Percentiles rank a stretch among this genome's conserved stretches.
Evolutionary conservation across 495 filamentous ascomycete genomes (phyloP).

Genomic region (Usnea hakonensis): DNA sequence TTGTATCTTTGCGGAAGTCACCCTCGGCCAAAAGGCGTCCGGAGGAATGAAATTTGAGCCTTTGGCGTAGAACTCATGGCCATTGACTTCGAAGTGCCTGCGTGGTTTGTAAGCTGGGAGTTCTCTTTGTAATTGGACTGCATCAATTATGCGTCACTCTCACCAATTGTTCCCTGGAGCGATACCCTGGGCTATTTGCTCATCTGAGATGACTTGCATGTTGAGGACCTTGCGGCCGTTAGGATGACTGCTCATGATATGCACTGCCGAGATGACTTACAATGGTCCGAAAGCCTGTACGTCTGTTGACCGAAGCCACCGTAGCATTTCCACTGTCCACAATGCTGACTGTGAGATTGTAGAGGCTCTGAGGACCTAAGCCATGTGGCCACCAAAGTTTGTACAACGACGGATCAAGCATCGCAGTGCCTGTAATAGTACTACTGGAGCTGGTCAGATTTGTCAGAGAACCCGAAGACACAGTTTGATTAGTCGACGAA

Average conservation of each 20-base stretch:
- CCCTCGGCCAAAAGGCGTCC: slow-evolving; percentile 59
- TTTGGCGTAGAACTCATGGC: slow-evolving; percentile 60
- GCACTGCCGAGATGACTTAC: slow-evolving; percentile 14
- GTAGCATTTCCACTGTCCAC: slow-evolving; percentile 30
- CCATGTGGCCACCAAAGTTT: slow-evolving; percentile 60
- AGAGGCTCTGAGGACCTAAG: slow-evolving; percentile 52
- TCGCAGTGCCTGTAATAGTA: slow-evolving; percentile 44
- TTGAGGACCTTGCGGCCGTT: slow-evolving; percentile 41
- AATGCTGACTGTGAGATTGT: slow-evolving; percentile 48
- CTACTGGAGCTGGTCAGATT: slow-evolving; percentile 40
- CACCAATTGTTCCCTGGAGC: slow-evolving; percentile 55
- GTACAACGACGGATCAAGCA: slow-evolving; percentile 39
- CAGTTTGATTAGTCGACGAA: slow-evolving; percentile 34
- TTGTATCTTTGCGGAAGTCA: slow-evolving; percentile 46
- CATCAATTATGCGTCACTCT: slow-evolving; percentile 5
- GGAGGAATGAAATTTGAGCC: slow-evolving; percentile 61
- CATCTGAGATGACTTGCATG: slow-evolving; percentile 49
- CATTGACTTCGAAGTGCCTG: slow-evolving; percentile 58
- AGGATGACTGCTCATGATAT: background rate
- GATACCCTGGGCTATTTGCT: slow-evolving; percentile 48
- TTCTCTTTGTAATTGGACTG: background rate
- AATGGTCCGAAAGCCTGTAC: slow-evolving; percentile 60
- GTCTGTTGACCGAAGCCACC: slow-evolving; percentile 45
- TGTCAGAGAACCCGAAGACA: slow-evolving; percentile 37
- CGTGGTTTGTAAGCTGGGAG: background rate